Conservation (phyloP, 352 stramenopile genomes). For the Phytophthora europaea region DNA sequence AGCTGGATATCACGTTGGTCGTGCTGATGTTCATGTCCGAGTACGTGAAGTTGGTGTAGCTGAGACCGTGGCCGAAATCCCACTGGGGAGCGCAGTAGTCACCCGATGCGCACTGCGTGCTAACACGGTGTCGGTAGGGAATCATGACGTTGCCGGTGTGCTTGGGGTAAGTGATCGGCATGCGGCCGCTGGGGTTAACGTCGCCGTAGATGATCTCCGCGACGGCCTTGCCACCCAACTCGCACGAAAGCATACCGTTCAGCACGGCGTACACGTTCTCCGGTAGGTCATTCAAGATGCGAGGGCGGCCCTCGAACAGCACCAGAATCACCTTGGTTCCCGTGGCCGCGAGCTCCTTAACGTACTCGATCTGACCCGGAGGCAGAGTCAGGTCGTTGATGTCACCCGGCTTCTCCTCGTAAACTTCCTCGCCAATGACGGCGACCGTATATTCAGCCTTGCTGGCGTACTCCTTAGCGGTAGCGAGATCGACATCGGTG, state of each 20-base stretch:
- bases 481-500: not conserved
- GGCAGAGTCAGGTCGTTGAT: not conserved
- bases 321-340: slow-evolving; percentile 1
- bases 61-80: not conserved
- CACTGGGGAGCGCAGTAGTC: not conserved
- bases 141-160: not conserved
- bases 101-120: not conserved
- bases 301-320: not conserved
- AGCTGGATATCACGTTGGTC: not conserved
- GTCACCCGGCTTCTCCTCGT: not conserved
- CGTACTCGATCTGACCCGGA: not conserved
- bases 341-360: not conserved
- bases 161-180: slow-evolving; percentile 4
- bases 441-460: not conserved
- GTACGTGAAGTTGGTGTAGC: not conserved
- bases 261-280: not conserved
- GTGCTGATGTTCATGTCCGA: not conserved
- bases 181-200: not conserved
- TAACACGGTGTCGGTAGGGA: not conserved
- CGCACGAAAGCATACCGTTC: not conserved
- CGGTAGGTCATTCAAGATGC: not conserved
- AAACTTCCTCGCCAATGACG: not conserved
- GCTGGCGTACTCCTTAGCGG: not conserved
- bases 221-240: not conserved
- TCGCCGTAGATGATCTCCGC: not conserved